These are phyloP conservation scores for Botrytis medusae DNA, from an alignment of 2,329 filamentous ascomycete genomes.

Conservation along the genomic window DNA sequence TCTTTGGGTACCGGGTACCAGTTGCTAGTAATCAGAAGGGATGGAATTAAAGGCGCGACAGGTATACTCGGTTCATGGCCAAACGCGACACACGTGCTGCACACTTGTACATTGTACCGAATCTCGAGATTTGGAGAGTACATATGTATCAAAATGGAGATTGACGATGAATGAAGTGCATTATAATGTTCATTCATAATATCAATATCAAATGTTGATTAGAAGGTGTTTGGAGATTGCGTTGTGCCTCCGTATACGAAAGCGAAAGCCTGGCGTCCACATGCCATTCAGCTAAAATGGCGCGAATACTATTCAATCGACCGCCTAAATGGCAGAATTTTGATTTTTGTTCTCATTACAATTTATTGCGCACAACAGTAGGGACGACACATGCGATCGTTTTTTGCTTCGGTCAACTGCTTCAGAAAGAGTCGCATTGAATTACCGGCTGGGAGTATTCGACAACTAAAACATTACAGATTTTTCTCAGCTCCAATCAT, in stretches of 20 bases:
- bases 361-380: not conserved
- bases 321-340: conserved; percentile 14
- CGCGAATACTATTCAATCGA: not conserved
- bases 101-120: not conserved
- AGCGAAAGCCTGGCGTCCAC: not conserved
- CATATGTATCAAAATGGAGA: not conserved
- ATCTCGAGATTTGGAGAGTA: not conserved
- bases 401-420: conserved; percentile 9
- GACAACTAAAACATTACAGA: not conserved
- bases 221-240: not conserved
- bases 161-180: not conserved
- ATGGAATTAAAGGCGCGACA: not conserved
- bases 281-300: not conserved
- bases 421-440: conserved; percentile 4
- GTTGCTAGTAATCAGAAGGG: not conserved
- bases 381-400: conserved; percentile 1
- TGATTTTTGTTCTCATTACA: conserved; percentile 12
- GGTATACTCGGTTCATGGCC: not conserved
- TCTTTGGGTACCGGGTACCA: not conserved
- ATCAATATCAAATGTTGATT: not conserved
- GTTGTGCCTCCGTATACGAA: not conserved
- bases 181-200: not conserved
- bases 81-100: not conserved
- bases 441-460: not conserved
- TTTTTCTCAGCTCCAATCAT: conserved; percentile 3